phyloP scores from a whole-genome alignment of 2,329 filamentous ascomycete species.

The Beauveria brongniartii region DNA sequence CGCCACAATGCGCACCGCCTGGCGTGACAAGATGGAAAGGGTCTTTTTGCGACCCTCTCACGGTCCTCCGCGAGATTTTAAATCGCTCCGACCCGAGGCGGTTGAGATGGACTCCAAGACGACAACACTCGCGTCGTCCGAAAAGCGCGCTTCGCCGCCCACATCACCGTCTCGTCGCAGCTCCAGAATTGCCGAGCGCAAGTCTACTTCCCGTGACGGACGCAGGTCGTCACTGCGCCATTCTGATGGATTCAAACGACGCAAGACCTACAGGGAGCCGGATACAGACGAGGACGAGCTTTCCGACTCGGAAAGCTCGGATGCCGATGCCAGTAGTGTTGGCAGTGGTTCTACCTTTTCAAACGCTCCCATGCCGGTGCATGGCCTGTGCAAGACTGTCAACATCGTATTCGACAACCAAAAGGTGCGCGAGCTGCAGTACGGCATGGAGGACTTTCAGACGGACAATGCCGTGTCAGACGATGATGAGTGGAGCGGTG shows the following conservation, averaged over 20 bases:
- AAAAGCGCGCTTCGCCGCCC: constrained; percentile 13
- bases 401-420: constrained; percentile 70
- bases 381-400: constrained; percentile 64
- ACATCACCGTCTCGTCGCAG: constrained; percentile 29
- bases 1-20: constrained; percentile 68
- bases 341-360: constrained; percentile 7
- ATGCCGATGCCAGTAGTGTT: constrained; percentile 9
- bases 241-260: neutral
- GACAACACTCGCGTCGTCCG: neutral
- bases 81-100: constrained; percentile 17
- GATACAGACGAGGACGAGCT: constrained; percentile 38
- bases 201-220: constrained; percentile 15
- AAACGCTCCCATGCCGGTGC: constrained; percentile 28
- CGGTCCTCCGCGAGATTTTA: constrained; percentile 28
- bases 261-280: constrained; percentile 34
- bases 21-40: constrained; percentile 61
- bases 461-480: constrained; percentile 47
- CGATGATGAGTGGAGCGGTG: constrained; percentile 52
- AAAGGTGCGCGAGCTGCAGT: constrained; percentile 60
- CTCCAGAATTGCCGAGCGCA: constrained; percentile 25
- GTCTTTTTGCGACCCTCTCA: constrained; percentile 50
- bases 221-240: constrained; percentile 4
- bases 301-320: constrained; percentile 15
- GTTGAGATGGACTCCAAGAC: constrained; percentile 8
- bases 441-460: constrained; percentile 64